Evolutionary conservation across 2,329 filamentous ascomycete species (phyloP), one percentile per base, ranked within the genome.

Genomic region (Fusarium mundagurra): DNA sequence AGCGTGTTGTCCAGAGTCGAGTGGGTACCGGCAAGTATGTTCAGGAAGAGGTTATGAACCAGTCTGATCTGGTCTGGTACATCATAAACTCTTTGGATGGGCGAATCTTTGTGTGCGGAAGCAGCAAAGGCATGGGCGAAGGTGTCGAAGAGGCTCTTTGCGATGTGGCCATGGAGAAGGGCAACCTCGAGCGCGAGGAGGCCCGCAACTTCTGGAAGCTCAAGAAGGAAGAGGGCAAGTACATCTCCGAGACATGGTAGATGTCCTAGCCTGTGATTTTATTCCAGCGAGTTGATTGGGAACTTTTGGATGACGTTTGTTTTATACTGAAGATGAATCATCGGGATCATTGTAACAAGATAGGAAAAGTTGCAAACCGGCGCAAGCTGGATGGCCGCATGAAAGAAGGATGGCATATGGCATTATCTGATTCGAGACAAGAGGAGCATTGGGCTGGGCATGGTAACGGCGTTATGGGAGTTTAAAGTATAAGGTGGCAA

Each of bases 1-100:
- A 95, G 85, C 92, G 91, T 47, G 93, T 96, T 3, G 92, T 95
- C 17, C 90, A 96, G 82, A 94, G 90, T 76, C 91, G 91, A 60
- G 88, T 87, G 55, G 93, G 93, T 51, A 93, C 95, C 76, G 94
- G 94, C 72, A 92, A 93, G 74, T 99, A 99, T 80, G 96, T 99
- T 5, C 96, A 99, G 81, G 96, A 99, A 79, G 96, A 98, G 83
- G 96, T 99, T 14, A 88, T 90, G 17, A 89, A 94, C 73, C 96
- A 98, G 82, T 94, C 95, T 4, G 96, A 98, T 80, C 89, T 98
- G n/a, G 96, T 98, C 22, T 99, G 96, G 96, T 97, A 94, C 82
- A 95, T 98, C 73, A 93, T 97, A 86, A 98, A 98, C 82, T 92
- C 95, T 5, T 88, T 98, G n/a, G 96, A 99, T 79, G 96, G 96